These are phyloP conservation scores for Starmerella stigmatis DNA, from an alignment of 805 yeast genomes.

Conservation along the genomic window DNA sequence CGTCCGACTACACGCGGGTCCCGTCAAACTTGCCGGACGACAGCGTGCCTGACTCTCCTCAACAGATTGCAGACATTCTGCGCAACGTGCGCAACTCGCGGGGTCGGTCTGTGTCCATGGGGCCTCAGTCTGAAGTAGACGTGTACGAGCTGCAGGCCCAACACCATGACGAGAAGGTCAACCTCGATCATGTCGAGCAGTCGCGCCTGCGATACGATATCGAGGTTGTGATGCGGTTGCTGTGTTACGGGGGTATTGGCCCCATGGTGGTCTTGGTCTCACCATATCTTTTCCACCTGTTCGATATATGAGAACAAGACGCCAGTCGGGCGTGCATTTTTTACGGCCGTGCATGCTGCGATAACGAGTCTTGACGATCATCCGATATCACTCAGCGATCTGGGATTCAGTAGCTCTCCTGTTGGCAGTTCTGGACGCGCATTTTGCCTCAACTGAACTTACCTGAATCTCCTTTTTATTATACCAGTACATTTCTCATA, in stretches of 20 bases:
- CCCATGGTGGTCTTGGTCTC: constrained; percentile 33
- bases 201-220: constrained; percentile 50
- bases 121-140: constrained; percentile 37
- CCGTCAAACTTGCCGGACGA: constrained; percentile 18
- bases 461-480: too few species aligned
- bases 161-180: constrained; percentile 16
- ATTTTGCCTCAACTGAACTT: too few species aligned
- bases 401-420: too few species aligned
- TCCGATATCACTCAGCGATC: too few species aligned
- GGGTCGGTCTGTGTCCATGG: constrained; percentile 33
- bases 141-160: constrained; percentile 30
- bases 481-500: too few species aligned
- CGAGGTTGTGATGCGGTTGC: constrained; percentile 63
- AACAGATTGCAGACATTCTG: constrained; percentile 28
- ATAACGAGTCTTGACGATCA: too few species aligned
- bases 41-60: constrained; percentile 32
- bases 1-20: constrained; percentile 32
- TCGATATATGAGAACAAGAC: constrained; percentile 13
- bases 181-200: constrained; percentile 22
- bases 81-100: constrained; percentile 23
- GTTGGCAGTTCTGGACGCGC: too few species aligned
- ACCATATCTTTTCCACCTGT: constrained; percentile 7
- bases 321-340: too few species aligned
- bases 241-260: constrained; percentile 77
- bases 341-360: too few species aligned